These are phyloP conservation scores for Metschnikowia kunwiensis DNA, from an alignment of 805 yeast species.

Conservation along the genomic window DNA sequence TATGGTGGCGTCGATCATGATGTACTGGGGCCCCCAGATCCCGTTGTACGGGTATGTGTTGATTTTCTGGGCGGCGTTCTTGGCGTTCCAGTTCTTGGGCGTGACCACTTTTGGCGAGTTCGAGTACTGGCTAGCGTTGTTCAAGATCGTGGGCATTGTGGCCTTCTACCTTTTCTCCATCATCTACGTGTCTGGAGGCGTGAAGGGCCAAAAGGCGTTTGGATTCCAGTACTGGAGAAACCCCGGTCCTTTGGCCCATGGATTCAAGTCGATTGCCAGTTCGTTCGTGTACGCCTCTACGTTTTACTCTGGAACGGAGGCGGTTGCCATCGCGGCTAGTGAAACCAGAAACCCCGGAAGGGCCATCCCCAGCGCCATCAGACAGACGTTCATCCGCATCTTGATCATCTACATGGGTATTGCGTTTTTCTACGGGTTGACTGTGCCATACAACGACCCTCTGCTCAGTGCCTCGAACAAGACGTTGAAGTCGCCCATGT, in stretches of 20 bases:
- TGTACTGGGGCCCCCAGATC: slow-evolving; percentile 48
- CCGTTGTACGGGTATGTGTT: slow-evolving; percentile 56
- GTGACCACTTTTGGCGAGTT: slow-evolving; percentile 56
- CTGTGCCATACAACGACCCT: slow-evolving; percentile 56
- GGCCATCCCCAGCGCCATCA: slow-evolving; percentile 56
- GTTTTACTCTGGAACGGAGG: slow-evolving; percentile 57
- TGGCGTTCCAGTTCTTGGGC: slow-evolving; percentile 49
- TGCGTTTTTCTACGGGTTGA: slow-evolving; percentile 55
- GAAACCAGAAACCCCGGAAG: slow-evolving; percentile 58
- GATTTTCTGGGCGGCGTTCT: slow-evolving; percentile 50
- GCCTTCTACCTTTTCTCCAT: slow-evolving; percentile 53
- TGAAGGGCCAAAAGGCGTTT: slow-evolving; percentile 34
- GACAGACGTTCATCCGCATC: slow-evolving; percentile 55
- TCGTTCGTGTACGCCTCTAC: slow-evolving; percentile 60
- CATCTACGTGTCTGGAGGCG: slow-evolving; percentile 44
- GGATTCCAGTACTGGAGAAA: slow-evolving; percentile 44
- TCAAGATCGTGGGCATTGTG: slow-evolving; percentile 45
- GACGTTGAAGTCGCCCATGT: slow-evolving; percentile 45
- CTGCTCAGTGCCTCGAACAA: slow-evolving; percentile 34
- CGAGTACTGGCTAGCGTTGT: slow-evolving; percentile 51
- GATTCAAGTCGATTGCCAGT: slow-evolving; percentile 54
- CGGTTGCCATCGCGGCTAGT: slow-evolving; percentile 57
- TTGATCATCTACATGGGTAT: slow-evolving; percentile 51
- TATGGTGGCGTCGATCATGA: slow-evolving; percentile 47
- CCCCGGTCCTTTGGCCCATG: slow-evolving; percentile 43